Evolutionary conservation across 2,329 filamentous ascomycete genomes (phyloP), one percentile per base, ranked within the genome.

Genomic region (Phaeomoniella chlamydospora): DNA sequence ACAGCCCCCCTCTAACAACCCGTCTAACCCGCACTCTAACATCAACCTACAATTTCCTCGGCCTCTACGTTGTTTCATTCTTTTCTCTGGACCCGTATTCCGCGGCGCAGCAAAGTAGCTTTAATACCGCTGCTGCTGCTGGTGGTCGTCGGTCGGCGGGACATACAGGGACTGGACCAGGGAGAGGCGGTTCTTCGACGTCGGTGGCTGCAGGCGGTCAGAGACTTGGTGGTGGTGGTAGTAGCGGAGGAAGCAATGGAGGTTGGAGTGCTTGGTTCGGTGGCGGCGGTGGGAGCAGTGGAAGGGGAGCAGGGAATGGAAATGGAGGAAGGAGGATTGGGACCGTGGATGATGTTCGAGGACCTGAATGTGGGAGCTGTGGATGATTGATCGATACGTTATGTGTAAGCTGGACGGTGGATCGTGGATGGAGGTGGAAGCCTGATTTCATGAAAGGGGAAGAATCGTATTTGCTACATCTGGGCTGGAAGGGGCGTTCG

Each of bases 1-100:
- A n/a, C n/a, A 26, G 22, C n/a, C 22, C 22, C 22, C 22, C 22
- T n/a, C 22, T 26, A 6, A 9, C 22, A 26, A 26, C 22, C 22
- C 22, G 22, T n/a, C 22, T 26, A 6, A 9, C 22, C 22, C n/a
- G 9, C 6, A 26, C 22, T n/a, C 22, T 26, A 6, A 9, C 22
- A 6, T 26, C 22, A 26, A 26, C 22, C n/a, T 26, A 26, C 32
- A 34, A 34, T 13, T 34, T 34, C 32, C 9, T 34, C 16, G 32
- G 32, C 10, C 32, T 34, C 4, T 34, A 34, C 16, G 15, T 34
- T 6, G 18, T 18, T 9, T 34, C 32, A 4, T 17, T 34, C 11
- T 34, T 34, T 18, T 17, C 14, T 34, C 32, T 34, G 9, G 32
- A 34, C 13, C 11, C 32, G 11, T 34, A 34, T 13, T 4, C 32